Conservation (phyloP, 768 basidiomycete genomes). For the Mycena vitilis region DNA sequence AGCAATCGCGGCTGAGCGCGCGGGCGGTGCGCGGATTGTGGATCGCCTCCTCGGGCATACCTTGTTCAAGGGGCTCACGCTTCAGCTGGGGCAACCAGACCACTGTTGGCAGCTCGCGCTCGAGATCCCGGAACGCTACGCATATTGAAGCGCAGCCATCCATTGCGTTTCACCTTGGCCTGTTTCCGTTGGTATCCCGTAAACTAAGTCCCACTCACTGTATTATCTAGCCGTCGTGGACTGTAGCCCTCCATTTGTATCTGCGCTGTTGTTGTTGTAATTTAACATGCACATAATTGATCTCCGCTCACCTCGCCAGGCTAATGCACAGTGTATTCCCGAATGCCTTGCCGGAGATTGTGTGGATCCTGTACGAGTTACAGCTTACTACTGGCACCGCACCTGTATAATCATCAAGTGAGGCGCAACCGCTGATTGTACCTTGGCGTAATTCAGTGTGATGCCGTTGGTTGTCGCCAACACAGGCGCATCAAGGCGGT, state of each 20-base stretch:
- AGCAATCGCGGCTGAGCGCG: constrained; percentile 4
- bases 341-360: neutral
- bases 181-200: neutral
- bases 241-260: neutral
- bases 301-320: neutral
- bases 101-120: constrained; percentile 24
- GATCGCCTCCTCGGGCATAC: constrained; percentile 26
- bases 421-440: neutral
- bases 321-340: neutral
- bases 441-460: neutral
- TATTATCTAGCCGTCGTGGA: constrained; percentile 9
- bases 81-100: neutral
- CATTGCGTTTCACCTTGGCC: neutral
- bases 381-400: neutral
- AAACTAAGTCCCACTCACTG: neutral
- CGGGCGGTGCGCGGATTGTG: constrained; percentile 9
- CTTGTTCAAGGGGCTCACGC: constrained; percentile 15
- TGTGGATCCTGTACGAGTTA: neutral
- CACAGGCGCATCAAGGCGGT: neutral
- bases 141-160: neutral
- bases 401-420: neutral
- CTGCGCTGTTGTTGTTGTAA: neutral
- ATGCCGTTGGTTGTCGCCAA: neutral
- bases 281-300: neutral
- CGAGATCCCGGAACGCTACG: constrained; percentile 16